phyloP scores from a whole-genome alignment of 768 basidiomycete genomes.

The Boletus fagicola region DNA sequence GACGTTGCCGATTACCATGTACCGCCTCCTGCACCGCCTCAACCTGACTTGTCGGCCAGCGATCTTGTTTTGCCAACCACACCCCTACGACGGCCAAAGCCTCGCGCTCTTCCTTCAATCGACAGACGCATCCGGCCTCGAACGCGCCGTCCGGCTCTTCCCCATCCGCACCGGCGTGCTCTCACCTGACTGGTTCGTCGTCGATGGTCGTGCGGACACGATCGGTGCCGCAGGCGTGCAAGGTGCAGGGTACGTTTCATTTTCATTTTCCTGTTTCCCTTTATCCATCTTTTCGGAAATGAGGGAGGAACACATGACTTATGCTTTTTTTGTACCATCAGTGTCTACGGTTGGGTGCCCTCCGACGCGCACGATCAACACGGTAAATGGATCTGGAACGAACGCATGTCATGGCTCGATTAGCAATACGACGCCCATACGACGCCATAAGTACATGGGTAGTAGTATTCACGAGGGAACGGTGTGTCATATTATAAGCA shows the following conservation, averaged over 20 bases:
- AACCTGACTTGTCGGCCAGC: conserved; percentile 26
- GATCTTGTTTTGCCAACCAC: conserved; percentile 57
- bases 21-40: background rate
- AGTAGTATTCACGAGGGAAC: too few relatives aligned
- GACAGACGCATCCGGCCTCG: conserved; percentile 56
- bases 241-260: conserved; percentile 66
- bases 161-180: conserved; percentile 81
- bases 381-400: conserved; percentile 45
- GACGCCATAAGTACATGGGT: background rate
- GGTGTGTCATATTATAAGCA: conserved; percentile 7
- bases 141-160: conserved; percentile 69
- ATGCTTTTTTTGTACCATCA: background rate
- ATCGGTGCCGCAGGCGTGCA: conserved; percentile 70
- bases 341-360: conserved; percentile 23
- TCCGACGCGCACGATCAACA: conserved; percentile 20
- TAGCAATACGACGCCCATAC: conserved; percentile 35
- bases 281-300: too few relatives aligned
- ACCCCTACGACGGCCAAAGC: conserved; percentile 27
- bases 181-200: conserved; percentile 75
- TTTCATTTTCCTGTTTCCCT: too few relatives aligned
- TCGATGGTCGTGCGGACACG: conserved; percentile 49
- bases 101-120: conserved; percentile 59
- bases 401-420: conserved; percentile 48
- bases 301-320: background rate
- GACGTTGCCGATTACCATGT: background rate